Percentiles rank a stretch among this genome's conserved stretches.
Conservation (phyloP, 2,329 filamentous ascomycete species). For the Paecilomyces variotii region DNA sequence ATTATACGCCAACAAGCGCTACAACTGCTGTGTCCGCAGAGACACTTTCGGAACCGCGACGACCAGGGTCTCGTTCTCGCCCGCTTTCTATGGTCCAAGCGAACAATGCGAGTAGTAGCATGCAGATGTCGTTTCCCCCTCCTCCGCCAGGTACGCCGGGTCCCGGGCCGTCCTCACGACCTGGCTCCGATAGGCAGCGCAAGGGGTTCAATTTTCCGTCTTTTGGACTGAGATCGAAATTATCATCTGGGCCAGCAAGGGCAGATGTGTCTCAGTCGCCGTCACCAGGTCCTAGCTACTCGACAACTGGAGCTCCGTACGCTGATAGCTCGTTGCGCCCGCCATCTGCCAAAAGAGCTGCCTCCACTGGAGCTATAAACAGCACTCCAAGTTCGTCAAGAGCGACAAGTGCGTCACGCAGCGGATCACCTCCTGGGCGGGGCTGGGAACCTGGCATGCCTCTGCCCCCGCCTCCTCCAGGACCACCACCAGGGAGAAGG, state of each 20-base stretch:
- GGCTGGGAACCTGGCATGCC: constrained; percentile 40
- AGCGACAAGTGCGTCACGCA: constrained; percentile 25
- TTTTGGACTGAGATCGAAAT: constrained; percentile 10
- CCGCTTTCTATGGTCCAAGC: constrained; percentile 24
- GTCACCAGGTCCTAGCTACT: constrained; percentile 8
- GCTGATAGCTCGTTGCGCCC: constrained; percentile 20
- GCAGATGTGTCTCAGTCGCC: constrained; percentile 1
- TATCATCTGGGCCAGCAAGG: constrained; percentile 6
- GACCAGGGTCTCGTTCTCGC: constrained; percentile 20
- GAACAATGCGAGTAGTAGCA: constrained; percentile 17
- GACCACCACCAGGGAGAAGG: constrained; percentile 34
- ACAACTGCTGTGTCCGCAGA: constrained; percentile 12
- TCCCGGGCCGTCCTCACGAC: constrained; percentile 28
- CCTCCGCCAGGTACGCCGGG: constrained; percentile 19
- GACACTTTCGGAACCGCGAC: constrained; percentile 15
- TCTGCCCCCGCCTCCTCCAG: constrained; percentile 39
- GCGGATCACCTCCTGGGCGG: constrained; percentile 22
- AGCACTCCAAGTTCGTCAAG: constrained; percentile 24
- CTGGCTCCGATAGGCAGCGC: constrained; percentile 18
- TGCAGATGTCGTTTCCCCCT: constrained; percentile 24
- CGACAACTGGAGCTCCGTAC: constrained; percentile 9
- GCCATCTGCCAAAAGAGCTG: constrained; percentile 36
- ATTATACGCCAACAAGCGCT: constrained; percentile 4
- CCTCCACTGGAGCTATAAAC: constrained; percentile 36
- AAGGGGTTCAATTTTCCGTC: constrained; percentile 9